Evolutionary conservation across 1,139 yeast genomes (phyloP), one percentile per base, ranked within the genome.

Genomic region (Yamadazyma mexicana): DNA sequence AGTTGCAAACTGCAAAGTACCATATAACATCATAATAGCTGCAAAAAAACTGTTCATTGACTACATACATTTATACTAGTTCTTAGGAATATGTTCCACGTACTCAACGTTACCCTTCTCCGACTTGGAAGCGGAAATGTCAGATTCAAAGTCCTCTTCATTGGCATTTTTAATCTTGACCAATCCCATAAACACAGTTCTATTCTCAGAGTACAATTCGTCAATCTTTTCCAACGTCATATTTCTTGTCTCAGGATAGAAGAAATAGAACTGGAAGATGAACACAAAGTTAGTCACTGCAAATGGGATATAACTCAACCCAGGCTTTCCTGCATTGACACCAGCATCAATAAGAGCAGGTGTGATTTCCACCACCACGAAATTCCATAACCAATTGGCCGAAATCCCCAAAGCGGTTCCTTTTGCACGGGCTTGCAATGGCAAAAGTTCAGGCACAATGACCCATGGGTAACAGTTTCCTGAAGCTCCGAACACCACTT

Each of bases 161-260:
- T n/a, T n/a, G n/a, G 17, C 17, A 26, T 29, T 16, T 41, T 12
- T 40, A 12, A 33, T 31, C 20, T 46, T 29, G 17, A 46, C 47
- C 31, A 46, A 38, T 6, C 49, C 49, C 49, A 46, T 46, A 27
- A 44, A 42, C 4, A 40, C 27, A 10, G 48, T 46, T 33, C 47
- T 40, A 34, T 47, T 40, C 31, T 52, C 57, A 26, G 51, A 47
- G 43, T 72, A 73, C 38, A 72, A 50, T 32, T 62, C 53, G 44
- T 70, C 77, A 33, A 71, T 63, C 34, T 68, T 69, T 46, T 72
- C 77, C 40, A 69, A 54, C 10, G 75, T 68, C 26, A 71, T 63
- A 36, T 69, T 72, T 51, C 67, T 69, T 7, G 77, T 69, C 50
- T 73, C 77, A n/a, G 77, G 77, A 43, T 68, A 67, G 24, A 70